Evolutionary conservation across 2,329 filamentous ascomycete genomes (phyloP), one percentile per base, ranked within the genome.

Genomic region (Penicillium crustosum): DNA sequence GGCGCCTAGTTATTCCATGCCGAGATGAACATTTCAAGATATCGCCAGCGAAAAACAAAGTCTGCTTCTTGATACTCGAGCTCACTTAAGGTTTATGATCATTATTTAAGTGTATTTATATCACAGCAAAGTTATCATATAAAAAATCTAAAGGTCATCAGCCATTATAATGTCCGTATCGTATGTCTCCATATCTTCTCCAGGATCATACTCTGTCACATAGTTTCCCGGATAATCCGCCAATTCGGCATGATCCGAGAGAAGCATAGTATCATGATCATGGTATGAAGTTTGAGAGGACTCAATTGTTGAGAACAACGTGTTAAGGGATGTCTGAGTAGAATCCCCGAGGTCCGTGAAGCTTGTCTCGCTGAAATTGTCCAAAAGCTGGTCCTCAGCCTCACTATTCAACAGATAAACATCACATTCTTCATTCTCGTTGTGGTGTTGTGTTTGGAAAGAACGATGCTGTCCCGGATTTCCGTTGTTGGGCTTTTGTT

Each of bases 301-400:
- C n/a, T 13, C 21, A 25, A 21, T 33, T 10, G 38, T 21, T 7
- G 52, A 44, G 9, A 36, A 41, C 6, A 41, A 38, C 3, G 23
- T 49, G 27, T 57, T 33, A 6, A 60, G 35, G 12, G 60, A 61
- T 10, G 54, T 59, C 41, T 63, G 58, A 2, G 58, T 61, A 15
- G 53, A 57, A 2, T 63, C 57, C 9, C 48, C 49, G 8, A 52
- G 27, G 23, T 64, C 61, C 36, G 29, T 31, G 19, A 62, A 58
- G 25, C 50, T 59, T 19, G 55, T 51, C n/a, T 64, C 58, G 27
- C 54, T 60, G 27, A 44, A 33, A 29, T 47, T 47, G 21, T 59
- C 56, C 9, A 64, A 39, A 23, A 61, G 55, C 23, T 45, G 57
- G 6, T 38, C 55, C 6, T 64, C 59, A 0, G 49, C 41, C 19